Evolutionary conservation across 257 asterid genomes (phyloP).

Genomic region (Orobanche coerulescens): DNA sequence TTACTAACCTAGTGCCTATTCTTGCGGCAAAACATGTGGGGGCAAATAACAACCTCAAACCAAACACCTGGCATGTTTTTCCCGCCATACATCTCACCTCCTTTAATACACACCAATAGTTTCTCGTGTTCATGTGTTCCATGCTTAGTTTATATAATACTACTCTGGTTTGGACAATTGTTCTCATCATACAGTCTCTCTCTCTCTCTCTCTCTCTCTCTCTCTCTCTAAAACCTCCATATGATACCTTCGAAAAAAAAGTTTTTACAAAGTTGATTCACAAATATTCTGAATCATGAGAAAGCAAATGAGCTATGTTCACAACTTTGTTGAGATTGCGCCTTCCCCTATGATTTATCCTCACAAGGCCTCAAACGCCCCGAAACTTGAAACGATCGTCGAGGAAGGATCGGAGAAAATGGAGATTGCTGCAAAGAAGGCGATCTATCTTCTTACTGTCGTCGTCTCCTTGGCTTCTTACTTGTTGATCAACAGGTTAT

Average conservation of each 20-base stretch:
- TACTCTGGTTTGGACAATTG: neutral
- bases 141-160: neutral
- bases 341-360: conserved; percentile 28
- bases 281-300: conserved; percentile 19
- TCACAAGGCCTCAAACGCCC: conserved; percentile 28
- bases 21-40: too few relatives aligned
- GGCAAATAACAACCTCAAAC: too few relatives aligned
- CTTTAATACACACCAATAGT: neutral
- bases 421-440: conserved; percentile 4
- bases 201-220: too few relatives aligned
- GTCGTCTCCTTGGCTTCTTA: conserved; percentile 25
- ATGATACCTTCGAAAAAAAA: neutral
- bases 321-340: conserved; percentile 28
- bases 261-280: neutral
- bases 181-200: conserved; percentile 16
- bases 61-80: neutral
- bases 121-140: neutral
- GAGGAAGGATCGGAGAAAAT: conserved; percentile 25
- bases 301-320: conserved; percentile 25
- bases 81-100: neutral
- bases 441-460: conserved; percentile 18
- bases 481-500: conserved; percentile 9
- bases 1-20: too few relatives aligned
- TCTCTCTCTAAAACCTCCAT: neutral
- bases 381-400: conserved; percentile 29